Evolutionary conservation across 768 basidiomycete species (phyloP).

Genomic region (Trametopsis cervina): DNA sequence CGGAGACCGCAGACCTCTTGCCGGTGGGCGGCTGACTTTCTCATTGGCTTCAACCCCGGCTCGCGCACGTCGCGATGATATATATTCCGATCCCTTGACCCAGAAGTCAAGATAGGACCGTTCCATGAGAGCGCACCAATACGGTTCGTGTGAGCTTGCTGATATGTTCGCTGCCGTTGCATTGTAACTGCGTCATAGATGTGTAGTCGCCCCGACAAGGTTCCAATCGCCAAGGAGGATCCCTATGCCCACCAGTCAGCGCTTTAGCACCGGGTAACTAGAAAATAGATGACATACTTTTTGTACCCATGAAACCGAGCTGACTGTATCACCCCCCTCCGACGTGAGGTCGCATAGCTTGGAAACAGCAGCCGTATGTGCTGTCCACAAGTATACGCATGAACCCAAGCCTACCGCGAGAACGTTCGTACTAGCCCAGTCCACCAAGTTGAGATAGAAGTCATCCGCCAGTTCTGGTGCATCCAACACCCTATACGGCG

Average conservation of each 20-base stretch:
- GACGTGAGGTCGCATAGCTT: conserved; percentile 85
- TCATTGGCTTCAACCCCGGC: conserved; percentile 53
- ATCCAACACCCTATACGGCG: conserved; percentile 94
- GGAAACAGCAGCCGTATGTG: conserved; percentile 85
- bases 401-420: conserved; percentile 88
- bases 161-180: conserved; percentile 72
- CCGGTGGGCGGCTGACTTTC: conserved; percentile 64
- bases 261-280: too few relatives aligned
- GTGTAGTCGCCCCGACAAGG: conserved; percentile 79
- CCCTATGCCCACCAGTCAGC: conserved; percentile 42
- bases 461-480: conserved; percentile 97
- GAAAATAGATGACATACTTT: conserved; percentile 33
- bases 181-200: conserved; percentile 89
- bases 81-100: conserved; percentile 86
- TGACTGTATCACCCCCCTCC: conserved; percentile 62
- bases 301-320: conserved; percentile 92
- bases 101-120: conserved; percentile 76
- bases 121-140: conserved; percentile 97
- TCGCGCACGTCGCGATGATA: conserved; percentile 92
- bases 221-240: conserved; percentile 87
- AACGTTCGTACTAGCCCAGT: conserved; percentile 94
- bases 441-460: conserved; percentile 96
- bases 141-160: conserved; percentile 77
- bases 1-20: conserved; percentile 96
- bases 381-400: conserved; percentile 97